Evolutionary conservation across 2,329 filamentous ascomycete species (phyloP).

Genomic region (Fusarium sp.): DNA sequence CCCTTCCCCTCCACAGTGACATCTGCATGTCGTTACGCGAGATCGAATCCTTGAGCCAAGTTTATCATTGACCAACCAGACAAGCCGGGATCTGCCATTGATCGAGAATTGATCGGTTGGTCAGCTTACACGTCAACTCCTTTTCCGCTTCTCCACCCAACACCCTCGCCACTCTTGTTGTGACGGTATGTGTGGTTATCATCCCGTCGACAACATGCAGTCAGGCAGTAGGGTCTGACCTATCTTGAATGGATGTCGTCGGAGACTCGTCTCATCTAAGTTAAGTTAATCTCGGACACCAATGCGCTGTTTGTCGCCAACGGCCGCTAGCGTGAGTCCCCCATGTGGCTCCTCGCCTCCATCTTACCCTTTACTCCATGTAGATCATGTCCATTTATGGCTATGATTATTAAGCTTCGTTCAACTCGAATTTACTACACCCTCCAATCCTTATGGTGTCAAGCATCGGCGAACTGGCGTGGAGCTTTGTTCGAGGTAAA

Average conservation of each 20-base stretch:
- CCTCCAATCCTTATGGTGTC: slow-evolving; percentile 2
- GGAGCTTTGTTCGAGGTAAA: background rate
- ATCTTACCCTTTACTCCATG: slow-evolving; percentile 10
- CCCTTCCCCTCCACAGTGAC: slow-evolving; percentile 10
- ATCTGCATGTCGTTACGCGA: slow-evolving; percentile 17
- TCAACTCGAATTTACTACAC: slow-evolving; percentile 14
- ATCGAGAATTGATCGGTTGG: slow-evolving; percentile 27
- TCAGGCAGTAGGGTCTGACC: background rate
- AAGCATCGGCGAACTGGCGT: slow-evolving; percentile 16
- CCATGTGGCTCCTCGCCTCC: slow-evolving; percentile 38
- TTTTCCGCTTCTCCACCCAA: slow-evolving; percentile 7
- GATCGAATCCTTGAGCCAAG: slow-evolving; percentile 19
- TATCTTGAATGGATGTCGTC: slow-evolving; percentile 19
- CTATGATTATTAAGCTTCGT: slow-evolving; percentile 14
- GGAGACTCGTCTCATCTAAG: slow-evolving; percentile 34
- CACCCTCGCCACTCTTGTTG: slow-evolving; percentile 4
- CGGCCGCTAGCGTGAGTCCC: slow-evolving; percentile 41
- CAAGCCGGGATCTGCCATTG: background rate
- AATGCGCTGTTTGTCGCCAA: slow-evolving; percentile 36
- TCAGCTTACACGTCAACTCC: slow-evolving; percentile 29
- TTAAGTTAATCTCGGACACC: slow-evolving; percentile 35
- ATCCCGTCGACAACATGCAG: background rate
- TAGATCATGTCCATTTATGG: slow-evolving; percentile 22
- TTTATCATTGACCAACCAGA: slow-evolving; percentile 5
- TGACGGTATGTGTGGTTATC: slow-evolving; percentile 5